These are phyloP conservation scores for Fusarium nematophilum DNA, from an alignment of 2,329 filamentous ascomycete species.

Conservation along the genomic window DNA sequence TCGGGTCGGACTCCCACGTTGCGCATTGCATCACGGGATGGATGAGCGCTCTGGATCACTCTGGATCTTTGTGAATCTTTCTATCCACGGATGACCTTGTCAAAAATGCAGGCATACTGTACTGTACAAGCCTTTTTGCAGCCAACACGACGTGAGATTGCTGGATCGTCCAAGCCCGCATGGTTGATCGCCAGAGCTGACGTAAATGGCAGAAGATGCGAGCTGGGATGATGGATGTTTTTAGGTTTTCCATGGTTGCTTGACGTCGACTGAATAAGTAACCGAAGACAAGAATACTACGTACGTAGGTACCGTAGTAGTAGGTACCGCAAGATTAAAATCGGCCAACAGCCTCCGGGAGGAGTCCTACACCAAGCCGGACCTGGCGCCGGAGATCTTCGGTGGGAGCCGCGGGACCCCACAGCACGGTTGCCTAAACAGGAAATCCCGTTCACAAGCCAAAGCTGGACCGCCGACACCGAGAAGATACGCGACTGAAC, in stretches of 20 bases:
- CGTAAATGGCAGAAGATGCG: slow-evolving; percentile 21
- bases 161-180: slow-evolving; percentile 31
- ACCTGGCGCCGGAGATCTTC: slow-evolving; percentile 21
- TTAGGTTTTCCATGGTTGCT: not conserved
- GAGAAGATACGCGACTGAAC: slow-evolving; percentile 2
- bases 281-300: not conserved
- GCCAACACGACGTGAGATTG: slow-evolving; percentile 25
- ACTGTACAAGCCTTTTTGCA: not conserved
- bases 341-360: not conserved
- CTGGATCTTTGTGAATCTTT: not conserved
- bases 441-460: slow-evolving; percentile 18
- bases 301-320: no score
- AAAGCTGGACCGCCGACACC: not conserved
- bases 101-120: no score
- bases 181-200: slow-evolving; percentile 26
- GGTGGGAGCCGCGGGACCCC: slow-evolving; percentile 18
- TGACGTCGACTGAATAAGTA: slow-evolving; percentile 2
- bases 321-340: no score
- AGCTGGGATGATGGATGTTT: not conserved
- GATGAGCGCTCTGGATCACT: not conserved
- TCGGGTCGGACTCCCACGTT: slow-evolving; percentile 20
- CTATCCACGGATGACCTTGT: no score
- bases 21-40: slow-evolving; percentile 36
- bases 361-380: not conserved
- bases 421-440: slow-evolving; percentile 29